Evolutionary conservation across 768 basidiomycete genomes (phyloP).

Genomic region (Suillus ampliporus): DNA sequence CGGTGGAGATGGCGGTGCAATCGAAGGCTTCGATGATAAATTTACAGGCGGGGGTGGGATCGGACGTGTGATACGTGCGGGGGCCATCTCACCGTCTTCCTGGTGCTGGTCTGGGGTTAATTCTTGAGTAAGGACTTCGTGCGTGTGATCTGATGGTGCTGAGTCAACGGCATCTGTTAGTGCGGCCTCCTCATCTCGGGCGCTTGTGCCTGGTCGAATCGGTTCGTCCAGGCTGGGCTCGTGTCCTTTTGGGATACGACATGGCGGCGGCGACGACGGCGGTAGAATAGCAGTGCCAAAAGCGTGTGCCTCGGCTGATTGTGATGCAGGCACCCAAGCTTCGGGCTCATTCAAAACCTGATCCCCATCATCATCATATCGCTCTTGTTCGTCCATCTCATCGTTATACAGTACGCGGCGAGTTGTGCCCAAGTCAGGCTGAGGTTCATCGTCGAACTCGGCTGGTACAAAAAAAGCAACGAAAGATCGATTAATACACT

Average conservation of each 20-base stretch:
- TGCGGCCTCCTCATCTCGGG: neutral
- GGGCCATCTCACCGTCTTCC: constrained; percentile 33
- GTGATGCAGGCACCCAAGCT: neutral
- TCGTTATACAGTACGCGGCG: constrained; percentile 5
- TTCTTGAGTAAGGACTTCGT: neutral
- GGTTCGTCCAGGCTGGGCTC: neutral
- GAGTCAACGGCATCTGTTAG: neutral
- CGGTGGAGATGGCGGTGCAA: constrained; percentile 21
- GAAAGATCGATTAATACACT: constrained; percentile 35
- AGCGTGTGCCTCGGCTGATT: neutral
- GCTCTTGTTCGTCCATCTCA: neutral
- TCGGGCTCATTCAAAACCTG: neutral
- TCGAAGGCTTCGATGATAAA: constrained; percentile 25
- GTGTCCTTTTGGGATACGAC: neutral
- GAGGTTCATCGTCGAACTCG: constrained; percentile 11
- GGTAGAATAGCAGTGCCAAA: neutral
- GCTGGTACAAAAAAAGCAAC: constrained; percentile 9
- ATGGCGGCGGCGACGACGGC: neutral
- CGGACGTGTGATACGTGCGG: constrained; percentile 37
- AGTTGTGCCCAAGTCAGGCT: constrained; percentile 8
- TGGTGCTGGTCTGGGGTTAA: constrained; percentile 9
- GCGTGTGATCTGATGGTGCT: neutral
- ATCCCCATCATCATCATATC: neutral
- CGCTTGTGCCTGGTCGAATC: constrained; percentile 5
- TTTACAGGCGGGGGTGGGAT: constrained; percentile 41